Percentiles rank a stretch among this genome's conserved stretches.
phyloP scores from a whole-genome alignment of 2,329 filamentous ascomycete species.

The Iodosphaeria phyllophila region DNA sequence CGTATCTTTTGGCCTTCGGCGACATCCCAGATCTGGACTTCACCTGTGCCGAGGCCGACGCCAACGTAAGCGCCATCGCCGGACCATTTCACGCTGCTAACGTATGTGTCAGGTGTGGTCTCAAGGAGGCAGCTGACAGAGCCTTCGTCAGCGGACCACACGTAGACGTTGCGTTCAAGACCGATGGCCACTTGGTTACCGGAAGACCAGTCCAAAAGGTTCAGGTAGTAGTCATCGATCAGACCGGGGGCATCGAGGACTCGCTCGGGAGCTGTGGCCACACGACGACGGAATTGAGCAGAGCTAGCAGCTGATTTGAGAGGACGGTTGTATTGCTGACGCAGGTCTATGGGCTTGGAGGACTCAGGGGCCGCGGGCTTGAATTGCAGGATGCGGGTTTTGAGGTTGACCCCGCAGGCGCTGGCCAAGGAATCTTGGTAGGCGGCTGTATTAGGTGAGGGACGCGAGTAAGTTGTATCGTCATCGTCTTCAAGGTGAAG shows the following conservation, averaged over 20 bases:
- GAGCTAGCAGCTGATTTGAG: constrained; percentile 61
- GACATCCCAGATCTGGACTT: constrained; percentile 98
- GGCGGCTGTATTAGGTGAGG: constrained; percentile 71
- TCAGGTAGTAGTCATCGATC: constrained; percentile 97
- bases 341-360: constrained; percentile 92
- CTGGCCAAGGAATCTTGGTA: constrained; percentile 84
- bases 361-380: constrained; percentile 97
- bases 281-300: constrained; percentile 77
- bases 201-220: constrained; percentile 95
- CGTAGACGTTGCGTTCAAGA: constrained; percentile 89
- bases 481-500: constrained; percentile 59
- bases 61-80: constrained; percentile 92
- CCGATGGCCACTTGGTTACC: constrained; percentile 97
- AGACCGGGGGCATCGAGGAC: constrained; percentile 91
- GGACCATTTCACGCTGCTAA: constrained; percentile 98
- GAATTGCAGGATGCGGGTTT: constrained; percentile 91
- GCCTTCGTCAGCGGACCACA: constrained; percentile 94
- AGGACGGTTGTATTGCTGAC: constrained; percentile 94
- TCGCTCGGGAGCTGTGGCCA: constrained; percentile 86
- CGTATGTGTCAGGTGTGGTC: constrained; percentile 76
- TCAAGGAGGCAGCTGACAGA: constrained; percentile 79
- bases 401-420: constrained; percentile 82
- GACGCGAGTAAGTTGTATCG: constrained; percentile 50
- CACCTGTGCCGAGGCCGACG: constrained; percentile 83
- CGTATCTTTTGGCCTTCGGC: constrained; percentile 88